phyloP scores from a whole-genome alignment of 1,284 basidiomycete genomes.

The Cutaneotrichosporon sp. region DNA sequence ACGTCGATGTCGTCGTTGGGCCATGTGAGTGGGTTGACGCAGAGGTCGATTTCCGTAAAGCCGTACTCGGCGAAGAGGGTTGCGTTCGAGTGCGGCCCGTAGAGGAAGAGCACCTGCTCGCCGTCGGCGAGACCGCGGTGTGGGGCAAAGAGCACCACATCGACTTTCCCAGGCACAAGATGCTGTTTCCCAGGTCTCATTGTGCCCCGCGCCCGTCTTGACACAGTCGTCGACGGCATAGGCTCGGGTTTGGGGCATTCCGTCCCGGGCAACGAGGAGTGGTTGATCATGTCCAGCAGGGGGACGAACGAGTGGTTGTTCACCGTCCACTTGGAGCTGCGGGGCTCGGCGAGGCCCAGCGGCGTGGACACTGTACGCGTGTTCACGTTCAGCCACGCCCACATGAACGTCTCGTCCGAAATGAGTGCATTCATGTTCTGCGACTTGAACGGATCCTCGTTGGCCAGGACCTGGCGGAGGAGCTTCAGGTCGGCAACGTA shows the following conservation, averaged over 20 bases:
- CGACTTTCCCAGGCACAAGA: slow-evolving; percentile 46
- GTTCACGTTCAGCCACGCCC: slow-evolving; percentile 89
- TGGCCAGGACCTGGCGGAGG: slow-evolving; percentile 46
- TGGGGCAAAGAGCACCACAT: slow-evolving; percentile 58
- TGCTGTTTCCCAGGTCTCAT: slow-evolving; percentile 48
- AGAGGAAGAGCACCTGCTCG: slow-evolving; percentile 66
- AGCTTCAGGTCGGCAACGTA: slow-evolving; percentile 60
- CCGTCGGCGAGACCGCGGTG: slow-evolving; percentile 50
- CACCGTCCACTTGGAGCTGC: slow-evolving; percentile 25
- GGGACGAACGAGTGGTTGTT: slow-evolving; percentile 79
- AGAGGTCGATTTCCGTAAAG: slow-evolving; percentile 55
- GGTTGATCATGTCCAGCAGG: slow-evolving; percentile 80
- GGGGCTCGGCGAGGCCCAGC: slow-evolving; percentile 56
- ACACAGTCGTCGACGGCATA: slow-evolving; percentile 17
- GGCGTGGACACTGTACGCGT: slow-evolving; percentile 77
- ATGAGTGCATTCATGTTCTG: slow-evolving; percentile 27
- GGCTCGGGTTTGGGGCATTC: slow-evolving; percentile 25
- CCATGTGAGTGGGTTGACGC: slow-evolving; percentile 23
- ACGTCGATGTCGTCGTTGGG: slow-evolving; percentile 58
- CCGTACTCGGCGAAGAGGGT: slow-evolving; percentile 79
- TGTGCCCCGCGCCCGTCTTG: slow-evolving; percentile 5
- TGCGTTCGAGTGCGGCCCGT: slow-evolving; percentile 68
- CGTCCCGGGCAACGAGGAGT: slow-evolving; percentile 48
- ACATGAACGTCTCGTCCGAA: slow-evolving; percentile 56
- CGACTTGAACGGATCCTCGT: slow-evolving; percentile 29